Base-by-base conservation (phyloP, 2,329 filamentous ascomycete genomes). In the Claviceps sp. region DNA sequence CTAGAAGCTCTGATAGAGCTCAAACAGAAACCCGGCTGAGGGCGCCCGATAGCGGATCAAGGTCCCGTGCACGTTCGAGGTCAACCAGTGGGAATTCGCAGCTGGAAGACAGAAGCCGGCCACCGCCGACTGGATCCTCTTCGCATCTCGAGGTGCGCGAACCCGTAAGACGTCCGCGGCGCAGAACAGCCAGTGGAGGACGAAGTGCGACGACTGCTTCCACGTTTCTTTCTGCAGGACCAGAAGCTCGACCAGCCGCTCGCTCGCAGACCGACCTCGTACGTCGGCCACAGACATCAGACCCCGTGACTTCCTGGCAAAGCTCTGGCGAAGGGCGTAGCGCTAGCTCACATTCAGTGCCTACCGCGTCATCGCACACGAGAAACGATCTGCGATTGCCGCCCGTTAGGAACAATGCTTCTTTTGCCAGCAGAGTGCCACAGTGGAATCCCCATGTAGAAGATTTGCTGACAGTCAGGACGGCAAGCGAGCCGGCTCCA, bases 241-340 rank as follows among this genome's bases (percentile, higher is more conserved):
- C 42, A 14, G 69, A 76, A 13, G 61, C 69, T 26, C 69, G 73
- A 49, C 74, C 76, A 43, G 75, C 78, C 13, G 71, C 77, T 22
- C 76, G 78, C 22, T 87, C 85, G 17, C 78, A 82, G 46, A 85
- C 79, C 2, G 85, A 89, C 60, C 68, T 88, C 8, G 66, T 68
- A 2, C 55, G 71, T 5, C 70, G 72, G 43, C 64, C 73, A 6
- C 68, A 68, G 22, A 65, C 64, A 8, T 61, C 66, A 14, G 72
- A 72, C 23, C 57, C 66, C 4, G 58, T 64, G 2, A 57, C 62
- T 5, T 63, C 63, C 13, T 67, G 72, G 40, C 68, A 73, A 2
- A 64, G 62, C 44, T 64, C 72, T 29, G 61, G 63, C 11, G 73
- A 77, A 9, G 65, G 59, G 4, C 64, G 74, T 52, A 76, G 71